A percentile compares a stretch with the other conserved stretches of the same genome.
Evolutionary conservation across 306 rosid genomes (phyloP).

Genomic region (Acacia confusa): DNA sequence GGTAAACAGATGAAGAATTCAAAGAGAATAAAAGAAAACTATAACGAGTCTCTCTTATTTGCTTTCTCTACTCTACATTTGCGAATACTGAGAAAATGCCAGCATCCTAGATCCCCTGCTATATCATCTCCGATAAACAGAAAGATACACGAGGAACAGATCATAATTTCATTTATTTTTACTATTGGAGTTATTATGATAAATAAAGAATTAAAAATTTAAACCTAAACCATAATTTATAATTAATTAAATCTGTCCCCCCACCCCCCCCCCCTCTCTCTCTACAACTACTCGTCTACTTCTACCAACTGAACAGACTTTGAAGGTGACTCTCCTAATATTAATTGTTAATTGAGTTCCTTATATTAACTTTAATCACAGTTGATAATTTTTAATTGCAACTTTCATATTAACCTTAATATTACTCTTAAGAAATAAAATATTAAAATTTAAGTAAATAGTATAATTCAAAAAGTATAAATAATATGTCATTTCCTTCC

Average conservation of each 20-base stretch:
- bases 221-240: background rate
- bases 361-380: background rate
- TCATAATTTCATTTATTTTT: background rate
- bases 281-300: background rate
- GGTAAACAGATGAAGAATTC: constrained; percentile 29
- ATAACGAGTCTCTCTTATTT: background rate
- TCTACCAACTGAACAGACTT: background rate
- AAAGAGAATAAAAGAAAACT: background rate
- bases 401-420: background rate
- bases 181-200: background rate
- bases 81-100: constrained; percentile 15
- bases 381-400: background rate
- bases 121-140: constrained; percentile 31
- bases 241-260: too few relatives aligned
- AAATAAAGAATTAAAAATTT: background rate
- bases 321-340: background rate
- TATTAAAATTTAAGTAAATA: background rate
- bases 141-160: background rate
- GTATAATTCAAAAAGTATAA: background rate
- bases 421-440: background rate
- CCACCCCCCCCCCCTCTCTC: too few relatives aligned
- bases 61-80: background rate
- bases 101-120: constrained; percentile 42
- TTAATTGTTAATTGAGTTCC: background rate
- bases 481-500: too few relatives aligned